Evolutionary conservation across 179 eudicot species (phyloP).

Genomic region (Heliamphora ciliata): DNA sequence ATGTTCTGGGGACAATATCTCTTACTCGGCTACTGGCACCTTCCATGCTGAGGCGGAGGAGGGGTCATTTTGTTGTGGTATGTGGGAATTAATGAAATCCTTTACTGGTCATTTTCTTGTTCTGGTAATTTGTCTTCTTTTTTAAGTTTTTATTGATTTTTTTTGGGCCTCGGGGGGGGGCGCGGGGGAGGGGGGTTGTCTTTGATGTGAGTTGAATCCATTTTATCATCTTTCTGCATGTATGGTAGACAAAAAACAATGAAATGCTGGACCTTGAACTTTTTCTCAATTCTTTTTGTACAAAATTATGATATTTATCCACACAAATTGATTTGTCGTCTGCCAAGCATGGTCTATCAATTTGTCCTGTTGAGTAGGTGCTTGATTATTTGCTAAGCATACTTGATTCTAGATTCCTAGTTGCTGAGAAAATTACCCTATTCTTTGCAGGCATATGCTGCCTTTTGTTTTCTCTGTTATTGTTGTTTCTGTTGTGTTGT

Average conservation of each 20-base stretch:
- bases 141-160: no score
- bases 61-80: constrained; percentile 98
- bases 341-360: not conserved
- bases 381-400: not conserved
- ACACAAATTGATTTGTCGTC: not conserved
- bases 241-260: not conserved
- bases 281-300: not conserved
- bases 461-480: constrained; percentile 7
- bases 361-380: not conserved
- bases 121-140: no score
- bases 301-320: not conserved
- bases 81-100: constrained; percentile 20
- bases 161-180: no score
- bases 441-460: constrained; percentile 5
- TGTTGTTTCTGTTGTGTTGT: not conserved
- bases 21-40: constrained; percentile 77
- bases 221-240: not conserved
- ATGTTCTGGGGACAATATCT: constrained; percentile 81
- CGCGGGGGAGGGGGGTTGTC: no score
- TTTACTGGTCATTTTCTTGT: not conserved
- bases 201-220: no score
- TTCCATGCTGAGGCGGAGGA: constrained; percentile 71
- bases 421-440: not conserved
- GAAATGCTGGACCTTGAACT: not conserved
- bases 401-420: not conserved